phyloP scores from a whole-genome alignment of 257 asterid genomes.

The Plantago major region DNA sequence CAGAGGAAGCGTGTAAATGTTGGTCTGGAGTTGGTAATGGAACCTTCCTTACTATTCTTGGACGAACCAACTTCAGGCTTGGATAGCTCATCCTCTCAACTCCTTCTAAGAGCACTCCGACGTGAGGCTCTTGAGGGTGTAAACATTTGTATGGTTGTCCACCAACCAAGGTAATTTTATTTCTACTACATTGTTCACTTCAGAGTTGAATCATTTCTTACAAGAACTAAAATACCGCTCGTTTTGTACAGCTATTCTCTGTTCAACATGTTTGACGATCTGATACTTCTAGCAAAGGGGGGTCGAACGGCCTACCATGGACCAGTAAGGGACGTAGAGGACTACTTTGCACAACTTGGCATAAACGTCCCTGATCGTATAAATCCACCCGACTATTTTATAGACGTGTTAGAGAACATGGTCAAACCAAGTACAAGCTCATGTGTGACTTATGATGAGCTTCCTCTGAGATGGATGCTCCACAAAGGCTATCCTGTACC shows the following conservation, averaged over 20 bases:
- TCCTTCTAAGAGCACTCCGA: constrained; percentile 83
- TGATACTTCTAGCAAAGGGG: constrained; percentile 89
- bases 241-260: constrained; percentile 67
- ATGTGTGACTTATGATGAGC: constrained; percentile 52
- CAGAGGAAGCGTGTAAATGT: constrained; percentile 95
- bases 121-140: constrained; percentile 97
- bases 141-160: constrained; percentile 91
- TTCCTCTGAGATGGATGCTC: constrained; percentile 88
- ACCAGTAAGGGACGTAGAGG: constrained; percentile 73
- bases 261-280: constrained; percentile 88
- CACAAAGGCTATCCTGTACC: constrained; percentile 80
- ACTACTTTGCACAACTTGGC: constrained; percentile 62
- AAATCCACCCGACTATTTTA: constrained; percentile 88
- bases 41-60: constrained; percentile 84
- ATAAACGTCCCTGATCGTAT: constrained; percentile 78
- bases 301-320: constrained; percentile 90
- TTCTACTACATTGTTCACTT: neutral
- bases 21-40: constrained; percentile 91
- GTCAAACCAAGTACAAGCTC: constrained; percentile 55
- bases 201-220: too few relatives aligned
- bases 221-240: constrained; percentile 12
- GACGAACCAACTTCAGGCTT: constrained; percentile 96
- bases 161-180: constrained; percentile 80
- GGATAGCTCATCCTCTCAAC: constrained; percentile 95
- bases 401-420: constrained; percentile 88